phyloP scores from a whole-genome alignment of 108 stramenopile genomes.

The Ochromonas danica region DNA sequence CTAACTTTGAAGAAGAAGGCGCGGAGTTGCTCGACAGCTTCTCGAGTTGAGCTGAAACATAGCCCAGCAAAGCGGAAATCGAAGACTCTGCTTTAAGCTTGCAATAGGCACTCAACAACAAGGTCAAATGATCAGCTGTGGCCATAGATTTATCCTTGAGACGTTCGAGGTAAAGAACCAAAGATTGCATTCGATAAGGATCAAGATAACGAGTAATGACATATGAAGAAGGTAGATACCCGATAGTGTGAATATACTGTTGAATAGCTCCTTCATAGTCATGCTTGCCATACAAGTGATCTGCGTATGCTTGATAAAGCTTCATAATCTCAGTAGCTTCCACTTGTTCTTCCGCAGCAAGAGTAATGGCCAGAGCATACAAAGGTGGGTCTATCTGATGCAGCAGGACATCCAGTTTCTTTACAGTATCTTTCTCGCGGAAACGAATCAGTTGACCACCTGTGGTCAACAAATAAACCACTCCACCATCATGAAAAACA shows the following conservation, averaged over 20 bases:
- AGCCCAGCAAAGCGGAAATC: too few relatives aligned
- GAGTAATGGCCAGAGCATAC: constrained; percentile 20
- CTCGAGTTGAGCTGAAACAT: too few relatives aligned
- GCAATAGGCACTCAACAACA: constrained; percentile 2
- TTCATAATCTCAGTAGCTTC: constrained; percentile 30
- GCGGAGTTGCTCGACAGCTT: too few relatives aligned
- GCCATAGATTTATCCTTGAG: not conserved
- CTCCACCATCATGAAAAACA: constrained; percentile 24
- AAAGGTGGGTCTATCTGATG: not conserved
- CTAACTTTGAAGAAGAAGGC: too few relatives aligned
- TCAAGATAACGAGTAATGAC: constrained; percentile 13
- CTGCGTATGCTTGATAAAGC: constrained; percentile 24
- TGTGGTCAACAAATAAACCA: constrained; percentile 8
- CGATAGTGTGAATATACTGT: constrained; percentile 31
- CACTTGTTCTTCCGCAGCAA: constrained; percentile 31
- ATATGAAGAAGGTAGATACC: constrained; percentile 28
- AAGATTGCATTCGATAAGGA: constrained; percentile 5
- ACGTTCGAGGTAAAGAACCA: constrained; percentile 1
- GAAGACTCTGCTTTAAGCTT: constrained; percentile 25
- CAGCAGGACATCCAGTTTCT: constrained; percentile 20
- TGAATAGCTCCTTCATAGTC: constrained; percentile 20
- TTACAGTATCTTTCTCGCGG: constrained; percentile 5
- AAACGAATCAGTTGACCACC: not conserved
- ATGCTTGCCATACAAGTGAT: constrained; percentile 26
- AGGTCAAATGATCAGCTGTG: constrained; percentile 1